Conservation (phyloP, 1,284 basidiomycete genomes). For the Spongispora temasekensis region DNA sequence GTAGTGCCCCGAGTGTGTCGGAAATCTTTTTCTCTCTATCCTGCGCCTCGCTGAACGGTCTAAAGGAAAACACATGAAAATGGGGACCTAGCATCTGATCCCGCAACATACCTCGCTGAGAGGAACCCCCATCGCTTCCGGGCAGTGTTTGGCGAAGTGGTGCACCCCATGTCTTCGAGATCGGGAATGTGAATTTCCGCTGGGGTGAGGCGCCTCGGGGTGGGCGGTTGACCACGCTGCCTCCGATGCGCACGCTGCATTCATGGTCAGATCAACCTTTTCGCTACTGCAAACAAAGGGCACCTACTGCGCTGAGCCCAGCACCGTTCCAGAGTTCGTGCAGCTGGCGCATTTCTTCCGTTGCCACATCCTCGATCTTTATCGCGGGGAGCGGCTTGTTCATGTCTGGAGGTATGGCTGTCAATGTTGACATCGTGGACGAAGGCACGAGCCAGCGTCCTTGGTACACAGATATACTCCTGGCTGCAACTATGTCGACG, state of each 20-base stretch:
- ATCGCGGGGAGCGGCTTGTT: constrained; percentile 18
- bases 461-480: not conserved
- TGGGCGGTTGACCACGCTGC: constrained; percentile 2
- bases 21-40: constrained; percentile 9
- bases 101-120: constrained; percentile 17
- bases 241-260: constrained; percentile 26
- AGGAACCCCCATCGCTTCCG: constrained; percentile 20
- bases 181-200: constrained; percentile 14
- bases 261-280: constrained; percentile 2
- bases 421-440: too few relatives aligned
- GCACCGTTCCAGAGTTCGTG: constrained; percentile 32
- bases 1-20: constrained; percentile 9
- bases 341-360: constrained; percentile 19
- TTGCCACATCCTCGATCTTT: constrained; percentile 20
- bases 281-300: not conserved
- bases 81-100: not conserved
- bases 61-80: constrained; percentile 7
- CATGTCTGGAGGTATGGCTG: not conserved
- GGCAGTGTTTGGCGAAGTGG: constrained; percentile 1
- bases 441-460: not conserved
- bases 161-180: not conserved
- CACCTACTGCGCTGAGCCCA: constrained; percentile 19
- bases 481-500: not conserved
- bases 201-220: constrained; percentile 4
- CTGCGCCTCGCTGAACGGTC: constrained; percentile 9